Conservation (phyloP, 257 asterid species). For the Henckelia pumila region DNA sequence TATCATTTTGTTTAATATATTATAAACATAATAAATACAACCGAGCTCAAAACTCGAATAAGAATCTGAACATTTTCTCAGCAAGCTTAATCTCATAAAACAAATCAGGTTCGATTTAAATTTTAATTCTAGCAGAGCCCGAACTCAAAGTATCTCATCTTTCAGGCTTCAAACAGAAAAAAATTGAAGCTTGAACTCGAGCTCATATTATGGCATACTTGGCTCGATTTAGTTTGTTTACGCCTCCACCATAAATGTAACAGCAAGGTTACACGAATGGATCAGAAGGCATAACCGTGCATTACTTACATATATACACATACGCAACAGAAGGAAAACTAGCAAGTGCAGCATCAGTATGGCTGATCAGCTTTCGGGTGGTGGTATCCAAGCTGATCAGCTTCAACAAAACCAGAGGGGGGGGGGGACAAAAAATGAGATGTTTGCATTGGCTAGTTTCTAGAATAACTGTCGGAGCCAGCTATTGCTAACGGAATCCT, state of each 20-base stretch:
- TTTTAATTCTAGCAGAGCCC: neutral
- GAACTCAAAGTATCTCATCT: neutral
- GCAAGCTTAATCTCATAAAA: too few species aligned
- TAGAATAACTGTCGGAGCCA: constrained; percentile 87
- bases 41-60: too few species aligned
- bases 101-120: neutral
- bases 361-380: neutral
- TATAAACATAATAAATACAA: too few species aligned
- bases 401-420: constrained; percentile 8
- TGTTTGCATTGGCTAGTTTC: constrained; percentile 20
- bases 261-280: neutral
- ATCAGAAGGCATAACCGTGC: neutral
- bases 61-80: too few species aligned
- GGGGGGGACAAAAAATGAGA: neutral
- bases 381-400: neutral
- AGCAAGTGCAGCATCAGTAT: neutral
- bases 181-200: too few species aligned
- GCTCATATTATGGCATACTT: neutral
- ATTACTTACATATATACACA: neutral
- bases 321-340: neutral
- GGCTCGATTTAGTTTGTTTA: neutral
- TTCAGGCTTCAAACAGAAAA: too few species aligned
- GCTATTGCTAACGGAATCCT: constrained; percentile 50
- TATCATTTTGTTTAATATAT: too few species aligned
- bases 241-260: neutral